phyloP scores from a whole-genome alignment of 164 flowering plant genomes.

The Vitis rupestris region DNA sequence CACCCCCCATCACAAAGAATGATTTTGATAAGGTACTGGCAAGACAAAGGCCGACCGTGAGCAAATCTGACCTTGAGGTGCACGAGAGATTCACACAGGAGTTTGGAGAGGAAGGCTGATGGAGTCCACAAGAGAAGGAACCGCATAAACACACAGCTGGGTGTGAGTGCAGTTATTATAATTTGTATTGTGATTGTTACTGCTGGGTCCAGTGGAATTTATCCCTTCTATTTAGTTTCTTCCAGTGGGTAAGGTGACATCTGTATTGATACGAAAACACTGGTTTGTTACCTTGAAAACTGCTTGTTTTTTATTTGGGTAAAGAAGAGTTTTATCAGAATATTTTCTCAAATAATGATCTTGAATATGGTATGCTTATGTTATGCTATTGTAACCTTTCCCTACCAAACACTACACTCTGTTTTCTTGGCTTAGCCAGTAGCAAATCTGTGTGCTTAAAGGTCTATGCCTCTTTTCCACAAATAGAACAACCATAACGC shows the following conservation, averaged over 20 bases:
- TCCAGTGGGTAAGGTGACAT: slow-evolving; percentile 11
- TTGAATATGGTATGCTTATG: no score
- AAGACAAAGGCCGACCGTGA: slow-evolving; percentile 94
- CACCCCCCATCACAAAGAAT: slow-evolving; percentile 77
- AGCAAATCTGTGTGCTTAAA: no score
- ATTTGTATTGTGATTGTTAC: slow-evolving; percentile 23
- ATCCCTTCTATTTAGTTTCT: slow-evolving; percentile 7
- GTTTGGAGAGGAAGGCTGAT: slow-evolving; percentile 98
- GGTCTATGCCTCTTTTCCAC: no score
- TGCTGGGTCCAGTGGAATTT: slow-evolving; percentile 15
- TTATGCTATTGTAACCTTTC: no score
- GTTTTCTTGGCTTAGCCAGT: no score
- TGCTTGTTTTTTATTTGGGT: slow-evolving; percentile 19
- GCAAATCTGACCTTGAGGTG: slow-evolving; percentile 89
- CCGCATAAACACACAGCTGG: slow-evolving; percentile 6
- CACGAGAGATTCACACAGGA: slow-evolving; percentile 96
- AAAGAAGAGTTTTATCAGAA: slow-evolving; percentile 12
- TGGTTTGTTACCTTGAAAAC: slow-evolving; percentile 9
- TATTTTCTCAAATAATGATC: not conserved
- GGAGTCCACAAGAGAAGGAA: not conserved
- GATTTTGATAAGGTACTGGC: slow-evolving; percentile 97
- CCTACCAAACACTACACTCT: no score
- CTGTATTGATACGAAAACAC: slow-evolving; percentile 18
- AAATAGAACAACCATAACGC: no score
- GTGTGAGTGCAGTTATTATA: slow-evolving; percentile 9